Evolutionary conservation across 352 stramenopile genomes (phyloP).

Genomic region (Pythium insidiosum): DNA sequence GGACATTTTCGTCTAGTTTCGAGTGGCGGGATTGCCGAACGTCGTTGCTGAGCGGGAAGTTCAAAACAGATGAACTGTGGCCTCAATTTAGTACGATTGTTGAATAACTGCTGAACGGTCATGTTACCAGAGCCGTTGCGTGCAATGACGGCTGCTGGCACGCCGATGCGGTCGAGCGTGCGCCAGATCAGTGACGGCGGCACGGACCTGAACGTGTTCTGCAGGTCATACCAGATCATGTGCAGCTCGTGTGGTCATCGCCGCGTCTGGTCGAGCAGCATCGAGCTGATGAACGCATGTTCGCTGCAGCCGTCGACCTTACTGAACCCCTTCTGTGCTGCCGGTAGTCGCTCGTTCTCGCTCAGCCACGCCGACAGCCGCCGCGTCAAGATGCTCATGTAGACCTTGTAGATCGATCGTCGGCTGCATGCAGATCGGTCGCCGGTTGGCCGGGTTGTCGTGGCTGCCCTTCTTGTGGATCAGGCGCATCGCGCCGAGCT

Average conservation of each 20-base stretch:
- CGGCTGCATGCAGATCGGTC: constrained; percentile 24
- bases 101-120: no score
- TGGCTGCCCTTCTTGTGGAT: constrained; percentile 19
- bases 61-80: no score
- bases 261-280: constrained; percentile 13
- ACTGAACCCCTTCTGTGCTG: constrained; percentile 18
- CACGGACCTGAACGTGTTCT: constrained; percentile 17
- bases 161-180: constrained; percentile 3
- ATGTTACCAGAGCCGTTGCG: no score
- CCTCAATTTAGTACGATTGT: no score
- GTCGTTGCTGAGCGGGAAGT: no score
- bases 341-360: constrained; percentile 7
- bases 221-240: constrained; percentile 19
- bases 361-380: constrained; percentile 13
- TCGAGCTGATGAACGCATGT: constrained; percentile 18
- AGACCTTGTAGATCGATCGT: constrained; percentile 30
- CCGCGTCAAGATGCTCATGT: constrained; percentile 10
- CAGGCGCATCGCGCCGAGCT: constrained; percentile 11
- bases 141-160: not conserved
- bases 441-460: constrained; percentile 10
- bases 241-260: constrained; percentile 7
- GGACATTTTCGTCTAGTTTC: no score
- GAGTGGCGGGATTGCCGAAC: no score
- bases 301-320: constrained; percentile 19
- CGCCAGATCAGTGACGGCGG: constrained; percentile 11